Conservation (phyloP, 257 asterid genomes). For the Ocimum tenuiflorum region DNA sequence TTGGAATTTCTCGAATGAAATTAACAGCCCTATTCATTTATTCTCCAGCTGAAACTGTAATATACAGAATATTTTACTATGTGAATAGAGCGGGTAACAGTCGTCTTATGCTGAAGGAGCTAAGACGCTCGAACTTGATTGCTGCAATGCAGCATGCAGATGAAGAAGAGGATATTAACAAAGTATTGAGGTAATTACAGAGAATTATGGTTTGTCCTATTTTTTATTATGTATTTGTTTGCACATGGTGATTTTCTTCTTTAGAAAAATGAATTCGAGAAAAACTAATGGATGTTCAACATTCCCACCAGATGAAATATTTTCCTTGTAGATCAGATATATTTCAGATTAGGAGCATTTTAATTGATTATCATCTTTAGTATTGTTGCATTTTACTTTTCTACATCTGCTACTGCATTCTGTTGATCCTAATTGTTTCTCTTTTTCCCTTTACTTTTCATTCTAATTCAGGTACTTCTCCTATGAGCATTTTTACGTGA, state of each 20-base stretch:
- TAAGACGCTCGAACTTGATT: conserved; percentile 80
- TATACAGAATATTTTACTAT: conserved; percentile 94
- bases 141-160: conserved; percentile 98
- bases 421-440: neutral
- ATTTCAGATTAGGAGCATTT: neutral
- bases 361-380: neutral
- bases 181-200: conserved; percentile 72
- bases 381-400: conserved; percentile 4
- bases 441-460: conserved; percentile 8
- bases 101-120: conserved; percentile 88
- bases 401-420: neutral
- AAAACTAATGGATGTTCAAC: neutral
- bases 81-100: conserved; percentile 94
- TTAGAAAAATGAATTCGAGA: neutral
- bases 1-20: conserved; percentile 15
- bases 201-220: conserved; percentile 4
- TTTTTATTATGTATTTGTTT: conserved; percentile 3
- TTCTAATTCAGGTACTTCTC: conserved; percentile 84
- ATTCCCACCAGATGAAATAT: neutral
- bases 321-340: conserved; percentile 1
- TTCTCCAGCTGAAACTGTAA: conserved; percentile 97
- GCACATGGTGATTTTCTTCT: neutral
- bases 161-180: conserved; percentile 98
- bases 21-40: conserved; percentile 38
- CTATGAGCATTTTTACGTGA: conserved; percentile 96